Evolutionary conservation across 78 protist genomes (phyloP), one percentile per base, ranked within the genome.

Genomic region (Dictyostelium capitatum): DNA sequence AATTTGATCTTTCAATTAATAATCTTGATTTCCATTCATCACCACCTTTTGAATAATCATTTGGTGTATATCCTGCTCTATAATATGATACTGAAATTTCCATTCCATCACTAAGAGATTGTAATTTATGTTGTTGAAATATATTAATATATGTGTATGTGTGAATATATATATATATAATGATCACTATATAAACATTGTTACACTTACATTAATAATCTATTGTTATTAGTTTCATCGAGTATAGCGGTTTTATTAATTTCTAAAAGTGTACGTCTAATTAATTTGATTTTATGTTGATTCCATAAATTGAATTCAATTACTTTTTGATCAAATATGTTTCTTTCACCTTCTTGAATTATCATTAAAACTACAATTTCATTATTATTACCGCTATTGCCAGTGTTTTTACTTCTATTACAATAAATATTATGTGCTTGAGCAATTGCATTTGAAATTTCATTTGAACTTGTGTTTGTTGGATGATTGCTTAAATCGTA

Each of bases 31-130:
- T 82, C 99, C 99, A 98, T 50, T 96, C 96, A 11, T 25, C 20
- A 20, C 90, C 96, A n/a, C n/a, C 20, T 19, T 83, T 67, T 6
- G 83, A 25, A 78, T 97, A 98, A 72, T 98, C 98, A 32, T 37
- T 50, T 6, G 99, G 99, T 19, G 96, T 75, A 81, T 98, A 98
- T 4, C 98, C 99, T 7, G 98, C 94, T 47, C 99, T 93, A 82
- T 54, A 98, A 79, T 98, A 98, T 25, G 91, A 91, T 9, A 98
- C 97, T 20, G 91, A 32, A 8, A 95, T 73, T 65, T 73, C 96
- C 4, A 19, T 4, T 3, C 91, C 97, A 69, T 94, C 95, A 48
- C n/a, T n/a, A n/a, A n/a, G n/a, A n/a, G n/a, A 11, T 23, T 79
- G 30, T 9, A 23, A 20, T 14, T 19, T 46, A 6, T 17, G 23